A percentile compares a stretch with the other conserved stretches of the same genome.
phyloP scores from a whole-genome alignment of 2,329 filamentous ascomycete species.

The Trichoderma koningii region DNA sequence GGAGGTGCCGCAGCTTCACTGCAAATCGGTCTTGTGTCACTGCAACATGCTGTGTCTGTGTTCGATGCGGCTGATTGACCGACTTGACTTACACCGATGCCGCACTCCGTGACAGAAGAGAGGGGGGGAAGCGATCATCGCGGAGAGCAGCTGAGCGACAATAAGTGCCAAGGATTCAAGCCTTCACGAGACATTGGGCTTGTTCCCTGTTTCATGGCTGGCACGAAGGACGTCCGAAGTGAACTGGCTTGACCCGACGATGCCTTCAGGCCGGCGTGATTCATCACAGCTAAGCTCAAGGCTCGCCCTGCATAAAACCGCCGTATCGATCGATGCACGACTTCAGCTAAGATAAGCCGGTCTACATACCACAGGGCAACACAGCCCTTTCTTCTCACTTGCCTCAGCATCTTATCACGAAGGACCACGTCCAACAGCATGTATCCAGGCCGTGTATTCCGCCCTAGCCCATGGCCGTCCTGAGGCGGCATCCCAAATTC shows the following conservation, averaged over 20 bases:
- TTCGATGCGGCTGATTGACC: background rate
- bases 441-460: too few relatives aligned
- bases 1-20: background rate
- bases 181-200: background rate
- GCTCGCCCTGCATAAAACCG: conserved; percentile 7
- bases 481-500: background rate
- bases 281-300: background rate
- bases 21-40: background rate
- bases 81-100: background rate
- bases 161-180: background rate
- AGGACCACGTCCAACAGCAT: conserved; percentile 8
- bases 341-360: background rate
- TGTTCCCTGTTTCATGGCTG: conserved; percentile 12
- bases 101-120: background rate
- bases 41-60: conserved; percentile 1
- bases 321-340: conserved; percentile 6
- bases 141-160: conserved; percentile 3
- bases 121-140: conserved; percentile 4
- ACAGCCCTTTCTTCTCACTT: background rate
- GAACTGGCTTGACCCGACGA: background rate
- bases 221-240: background rate
- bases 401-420: conserved; percentile 9
- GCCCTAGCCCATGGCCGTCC: background rate
- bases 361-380: background rate
- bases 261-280: background rate